A percentile compares a stretch with the other conserved stretches of the same genome.
Conservation (phyloP, 1,284 basidiomycete genomes). For the Puccinia coronata region DNA sequence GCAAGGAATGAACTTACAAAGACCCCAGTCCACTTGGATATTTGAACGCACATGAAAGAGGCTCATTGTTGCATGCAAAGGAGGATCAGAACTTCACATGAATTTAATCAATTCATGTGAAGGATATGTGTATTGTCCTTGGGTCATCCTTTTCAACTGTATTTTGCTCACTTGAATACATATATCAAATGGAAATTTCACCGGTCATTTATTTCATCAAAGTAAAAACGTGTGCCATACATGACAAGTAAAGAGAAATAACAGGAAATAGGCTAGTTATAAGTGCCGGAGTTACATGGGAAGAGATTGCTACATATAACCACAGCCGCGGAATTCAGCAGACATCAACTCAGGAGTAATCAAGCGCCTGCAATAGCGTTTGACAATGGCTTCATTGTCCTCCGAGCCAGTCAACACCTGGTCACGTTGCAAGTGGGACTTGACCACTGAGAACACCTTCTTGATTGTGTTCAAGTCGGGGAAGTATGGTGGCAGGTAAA, state of each 20-base stretch:
- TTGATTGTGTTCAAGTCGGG: neutral
- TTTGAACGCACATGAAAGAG: too few species aligned
- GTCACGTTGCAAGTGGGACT: neutral
- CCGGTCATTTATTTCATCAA: constrained; percentile 85
- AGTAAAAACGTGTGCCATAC: constrained; percentile 58
- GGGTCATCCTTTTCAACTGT: too few species aligned
- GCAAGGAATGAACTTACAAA: constrained; percentile 60
- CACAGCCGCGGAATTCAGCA: neutral
- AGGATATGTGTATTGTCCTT: too few species aligned
- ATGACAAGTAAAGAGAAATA: too few species aligned
- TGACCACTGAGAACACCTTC: neutral
- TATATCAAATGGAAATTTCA: constrained; percentile 82
- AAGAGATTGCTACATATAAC: neutral
- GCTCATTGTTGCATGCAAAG: too few species aligned
- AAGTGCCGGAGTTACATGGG: too few species aligned
- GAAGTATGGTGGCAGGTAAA: neutral
- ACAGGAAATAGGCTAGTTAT: too few species aligned
- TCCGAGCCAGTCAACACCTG: neutral
- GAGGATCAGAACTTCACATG: too few species aligned
- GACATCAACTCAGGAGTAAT: neutral
- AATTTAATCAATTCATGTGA: too few species aligned
- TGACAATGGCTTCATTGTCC: neutral
- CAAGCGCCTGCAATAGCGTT: neutral
- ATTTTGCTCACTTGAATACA: constrained; percentile 77
- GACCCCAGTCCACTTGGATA: too few species aligned